A percentile compares a stretch with the other conserved stretches of the same genome.
Evolutionary conservation across 768 basidiomycete genomes (phyloP).

Genomic region (Xerocomellus chrysenteron): DNA sequence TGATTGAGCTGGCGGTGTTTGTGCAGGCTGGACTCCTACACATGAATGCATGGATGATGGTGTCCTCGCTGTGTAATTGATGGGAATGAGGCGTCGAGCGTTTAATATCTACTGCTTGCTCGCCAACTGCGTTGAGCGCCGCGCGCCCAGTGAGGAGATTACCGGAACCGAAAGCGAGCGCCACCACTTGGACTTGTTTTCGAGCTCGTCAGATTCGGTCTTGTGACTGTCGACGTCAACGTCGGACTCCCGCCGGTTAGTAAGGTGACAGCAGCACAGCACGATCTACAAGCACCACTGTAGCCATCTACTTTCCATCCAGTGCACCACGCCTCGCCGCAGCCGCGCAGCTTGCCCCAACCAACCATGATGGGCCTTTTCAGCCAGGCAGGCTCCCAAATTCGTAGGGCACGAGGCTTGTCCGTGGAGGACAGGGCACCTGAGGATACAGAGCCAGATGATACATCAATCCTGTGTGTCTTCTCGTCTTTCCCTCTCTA

Average conservation of each 20-base stretch:
- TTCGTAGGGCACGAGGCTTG: slow-evolving; percentile 66
- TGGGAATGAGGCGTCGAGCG: slow-evolving; percentile 6
- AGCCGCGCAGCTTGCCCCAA: slow-evolving; percentile 19
- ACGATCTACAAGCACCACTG: not conserved
- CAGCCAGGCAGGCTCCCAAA: slow-evolving; percentile 62
- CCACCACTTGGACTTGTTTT: not conserved
- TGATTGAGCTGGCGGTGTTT: slow-evolving; percentile 28
- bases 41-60: not conserved
- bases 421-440: slow-evolving; percentile 69
- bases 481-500: slow-evolving; percentile 17
- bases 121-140: not conserved
- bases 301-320: not conserved
- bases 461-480: slow-evolving; percentile 85
- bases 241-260: not conserved
- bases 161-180: slow-evolving; percentile 1
- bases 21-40: not conserved
- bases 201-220: not conserved
- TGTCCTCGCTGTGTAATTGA: slow-evolving; percentile 9
- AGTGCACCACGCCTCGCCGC: slow-evolving; percentile 22
- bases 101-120: not conserved
- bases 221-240: not conserved
- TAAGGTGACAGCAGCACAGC: slow-evolving; percentile 7
- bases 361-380: slow-evolving; percentile 76
- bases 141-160: not conserved
- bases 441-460: slow-evolving; percentile 84